A percentile compares a stretch with the other conserved stretches of the same genome.
Conservation (phyloP, 805 yeast species). For the Candida sanyiensis region DNA sequence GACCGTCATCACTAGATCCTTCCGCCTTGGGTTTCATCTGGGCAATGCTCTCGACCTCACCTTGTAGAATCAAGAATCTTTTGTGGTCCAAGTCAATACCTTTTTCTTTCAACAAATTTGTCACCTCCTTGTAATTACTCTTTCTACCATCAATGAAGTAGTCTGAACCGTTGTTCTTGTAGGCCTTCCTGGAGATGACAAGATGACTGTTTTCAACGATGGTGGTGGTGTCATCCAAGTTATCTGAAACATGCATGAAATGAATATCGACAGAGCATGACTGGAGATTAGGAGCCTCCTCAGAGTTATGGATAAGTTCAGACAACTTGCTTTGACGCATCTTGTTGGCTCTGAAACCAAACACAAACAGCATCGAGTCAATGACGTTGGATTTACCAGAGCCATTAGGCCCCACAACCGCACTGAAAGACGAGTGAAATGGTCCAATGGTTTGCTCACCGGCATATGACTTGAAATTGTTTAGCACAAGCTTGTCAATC, state of each 20-base stretch:
- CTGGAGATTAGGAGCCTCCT: constrained; percentile 53
- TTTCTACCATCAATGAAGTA: constrained; percentile 68
- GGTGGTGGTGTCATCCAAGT: constrained; percentile 38
- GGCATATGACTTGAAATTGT: constrained; percentile 92
- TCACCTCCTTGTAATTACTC: constrained; percentile 75
- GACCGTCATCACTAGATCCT: constrained; percentile 84
- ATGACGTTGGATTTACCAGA: constrained; percentile 97
- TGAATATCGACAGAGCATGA: constrained; percentile 90
- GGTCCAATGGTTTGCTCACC: constrained; percentile 94
- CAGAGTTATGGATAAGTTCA: constrained; percentile 89
- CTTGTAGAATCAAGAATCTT: constrained; percentile 89
- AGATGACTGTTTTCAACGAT: constrained; percentile 48
- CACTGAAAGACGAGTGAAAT: constrained; percentile 86
- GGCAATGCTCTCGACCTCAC: constrained; percentile 97
- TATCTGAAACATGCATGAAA: constrained; percentile 72
- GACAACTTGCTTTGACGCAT: constrained; percentile 95
- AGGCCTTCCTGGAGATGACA: constrained; percentile 76
- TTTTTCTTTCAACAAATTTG: constrained; percentile 61
- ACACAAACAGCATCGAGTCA: constrained; percentile 92
- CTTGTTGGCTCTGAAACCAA: constrained; percentile 93
- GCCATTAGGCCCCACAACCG: constrained; percentile 98
- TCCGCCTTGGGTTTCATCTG: constrained; percentile 99
- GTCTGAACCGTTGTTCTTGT: constrained; percentile 66
- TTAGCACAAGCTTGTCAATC: constrained; percentile 65
- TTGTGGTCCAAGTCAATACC: constrained; percentile 96